These are phyloP conservation scores for Aspergillus candidus DNA, from an alignment of 2,329 filamentous ascomycete genomes.

Conservation along the genomic window DNA sequence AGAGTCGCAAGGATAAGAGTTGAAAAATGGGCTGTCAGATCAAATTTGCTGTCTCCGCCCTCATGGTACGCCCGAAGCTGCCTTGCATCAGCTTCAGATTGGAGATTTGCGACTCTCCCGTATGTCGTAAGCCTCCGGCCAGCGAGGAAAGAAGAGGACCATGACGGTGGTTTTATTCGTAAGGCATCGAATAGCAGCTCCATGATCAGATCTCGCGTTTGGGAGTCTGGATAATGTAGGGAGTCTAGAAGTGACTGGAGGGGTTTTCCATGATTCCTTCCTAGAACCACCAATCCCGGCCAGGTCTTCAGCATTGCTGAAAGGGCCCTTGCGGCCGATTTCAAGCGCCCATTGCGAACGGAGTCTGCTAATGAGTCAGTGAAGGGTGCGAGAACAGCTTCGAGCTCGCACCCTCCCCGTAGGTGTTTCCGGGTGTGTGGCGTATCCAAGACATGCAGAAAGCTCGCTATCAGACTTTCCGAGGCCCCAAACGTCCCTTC, in stretches of 20 bases:
- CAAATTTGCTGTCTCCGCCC: constrained; percentile 58
- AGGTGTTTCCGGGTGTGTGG: constrained; percentile 75
- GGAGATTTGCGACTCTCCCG: constrained; percentile 83
- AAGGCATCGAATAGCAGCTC: constrained; percentile 80
- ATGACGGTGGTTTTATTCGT: constrained; percentile 86
- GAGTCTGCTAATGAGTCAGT: constrained; percentile 66
- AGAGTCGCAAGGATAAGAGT: constrained; percentile 80
- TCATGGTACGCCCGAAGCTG: constrained; percentile 54
- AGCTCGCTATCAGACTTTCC: constrained; percentile 79
- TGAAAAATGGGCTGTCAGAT: constrained; percentile 90
- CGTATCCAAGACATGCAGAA: constrained; percentile 81
- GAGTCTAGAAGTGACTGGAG: constrained; percentile 72
- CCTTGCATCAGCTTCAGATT: constrained; percentile 52
- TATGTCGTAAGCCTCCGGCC: constrained; percentile 91
- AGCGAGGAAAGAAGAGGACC: constrained; percentile 92
- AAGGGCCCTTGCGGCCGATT: constrained; percentile 88
- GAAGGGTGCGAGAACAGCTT: constrained; percentile 84
- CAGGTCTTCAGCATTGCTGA: constrained; percentile 86
- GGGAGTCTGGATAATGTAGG: constrained; percentile 52
- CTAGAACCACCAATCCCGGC: constrained; percentile 82
- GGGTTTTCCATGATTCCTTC: constrained; percentile 80
- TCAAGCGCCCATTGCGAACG: constrained; percentile 59
- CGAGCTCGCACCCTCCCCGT: constrained; percentile 82
- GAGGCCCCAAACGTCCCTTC: constrained; percentile 90
- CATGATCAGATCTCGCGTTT: constrained; percentile 68